Base-by-base conservation (phyloP, 164 flowering plant genomes). In the Aristolochia contorta region DNA sequence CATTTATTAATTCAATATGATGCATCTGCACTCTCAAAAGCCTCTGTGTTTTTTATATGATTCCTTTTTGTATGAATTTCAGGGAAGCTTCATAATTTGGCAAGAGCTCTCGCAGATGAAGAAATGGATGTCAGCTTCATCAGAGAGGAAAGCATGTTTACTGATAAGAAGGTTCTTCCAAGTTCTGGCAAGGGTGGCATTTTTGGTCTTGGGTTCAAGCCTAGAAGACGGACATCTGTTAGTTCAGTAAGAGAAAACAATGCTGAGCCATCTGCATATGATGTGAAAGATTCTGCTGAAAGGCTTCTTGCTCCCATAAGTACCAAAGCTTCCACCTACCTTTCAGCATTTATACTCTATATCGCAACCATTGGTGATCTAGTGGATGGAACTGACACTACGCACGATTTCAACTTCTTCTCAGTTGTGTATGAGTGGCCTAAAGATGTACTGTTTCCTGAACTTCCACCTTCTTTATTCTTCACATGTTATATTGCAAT, bases 381-480 rank as follows among this genome's bases (percentile, higher is more conserved):
- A 75, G 99, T 94, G 51, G 99, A 94, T 72, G 97, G 97, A 56
- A 82, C 91, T 58, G 99, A 94, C 74, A 86, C 99, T 56, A 91
- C 97, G 60, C 99, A 94, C 78, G 97, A 94, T 78, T 94, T 94
- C 80, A 94, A 94, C 84, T 94, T 88, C 64, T 94, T 94, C 79
- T 86, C 95, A 2, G 82, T 94, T 57, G 80, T 90, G 57, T 94
- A 88, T 70, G 99, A 90, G 67, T 85, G 97, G 99, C 99, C 99
- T 55, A 94, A 88, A 75, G 96, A 94, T 79, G 99, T 94, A 65
- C 67, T 72, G 37, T 50, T 13, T 58, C 85, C 57, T 90, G 84
- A 65, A 82, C 84, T 19, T 77, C 92, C 9, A 86, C 97, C 41
- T 94, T 82, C 75, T 89, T 94, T 97, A 4, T 93, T 85, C 41